These are phyloP conservation scores for Aspergillus sclerotioniger DNA, from an alignment of 495 filamentous ascomycete genomes.

Conservation along the genomic window DNA sequence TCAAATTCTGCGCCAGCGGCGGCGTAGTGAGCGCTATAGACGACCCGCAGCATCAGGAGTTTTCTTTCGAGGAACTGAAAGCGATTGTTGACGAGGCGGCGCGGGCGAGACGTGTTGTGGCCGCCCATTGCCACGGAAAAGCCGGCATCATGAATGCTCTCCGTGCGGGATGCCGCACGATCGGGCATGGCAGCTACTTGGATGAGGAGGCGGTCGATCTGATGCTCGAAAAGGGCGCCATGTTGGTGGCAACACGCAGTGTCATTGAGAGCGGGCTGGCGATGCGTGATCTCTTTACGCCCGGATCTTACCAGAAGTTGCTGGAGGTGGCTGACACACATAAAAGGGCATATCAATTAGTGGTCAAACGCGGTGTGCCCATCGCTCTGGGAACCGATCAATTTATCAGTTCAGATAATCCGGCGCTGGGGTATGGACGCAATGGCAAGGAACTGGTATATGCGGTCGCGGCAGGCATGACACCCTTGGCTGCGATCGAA, in stretches of 20 bases:
- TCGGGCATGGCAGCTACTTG: slow-evolving; percentile 46
- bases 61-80: slow-evolving; percentile 48
- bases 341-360: slow-evolving; percentile 32
- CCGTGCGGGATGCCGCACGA: slow-evolving; percentile 41
- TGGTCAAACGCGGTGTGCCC: slow-evolving; percentile 27
- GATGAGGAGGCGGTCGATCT: slow-evolving; percentile 47
- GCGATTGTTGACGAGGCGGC: slow-evolving; percentile 49
- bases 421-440: slow-evolving; percentile 33
- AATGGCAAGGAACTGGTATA: slow-evolving; percentile 49
- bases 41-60: slow-evolving; percentile 45
- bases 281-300: slow-evolving; percentile 12
- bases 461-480: slow-evolving; percentile 51
- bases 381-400: slow-evolving; percentile 47
- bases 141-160: slow-evolving; percentile 50
- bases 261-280: slow-evolving; percentile 11
- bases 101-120: slow-evolving; percentile 42
- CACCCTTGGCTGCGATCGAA: slow-evolving; percentile 50
- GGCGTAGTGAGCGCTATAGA: slow-evolving; percentile 47
- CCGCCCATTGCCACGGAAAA: slow-evolving; percentile 52
- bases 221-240: slow-evolving; percentile 44
- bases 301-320: slow-evolving; percentile 29
- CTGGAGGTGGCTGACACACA: slow-evolving; percentile 33
- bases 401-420: slow-evolving; percentile 14
- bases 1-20: slow-evolving; percentile 52
- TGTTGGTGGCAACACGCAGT: slow-evolving; percentile 41